phyloP scores from a whole-genome alignment of 805 yeast species.

The Metschnikowia proteae region DNA sequence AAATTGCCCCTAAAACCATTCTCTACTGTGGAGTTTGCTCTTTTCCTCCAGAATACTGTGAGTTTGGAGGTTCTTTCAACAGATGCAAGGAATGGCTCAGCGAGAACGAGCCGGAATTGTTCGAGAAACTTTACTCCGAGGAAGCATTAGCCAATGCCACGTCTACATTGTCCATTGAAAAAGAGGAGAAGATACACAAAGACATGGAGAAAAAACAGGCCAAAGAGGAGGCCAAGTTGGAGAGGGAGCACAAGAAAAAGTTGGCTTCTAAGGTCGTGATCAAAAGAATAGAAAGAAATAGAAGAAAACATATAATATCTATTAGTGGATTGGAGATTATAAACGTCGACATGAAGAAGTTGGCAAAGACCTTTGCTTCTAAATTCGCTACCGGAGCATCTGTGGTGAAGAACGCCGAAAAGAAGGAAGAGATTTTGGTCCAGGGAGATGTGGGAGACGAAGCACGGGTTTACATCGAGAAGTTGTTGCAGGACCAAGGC shows the following conservation, averaged over 20 bases:
- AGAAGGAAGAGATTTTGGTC: constrained; percentile 84
- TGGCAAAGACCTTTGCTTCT: constrained; percentile 87
- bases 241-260: constrained; percentile 75
- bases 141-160: constrained; percentile 55
- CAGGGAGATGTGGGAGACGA: constrained; percentile 96
- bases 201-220: constrained; percentile 82
- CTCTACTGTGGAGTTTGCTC: constrained; percentile 77
- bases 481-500: constrained; percentile 75
- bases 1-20: constrained; percentile 34
- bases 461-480: constrained; percentile 71
- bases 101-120: constrained; percentile 55
- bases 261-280: constrained; percentile 76
- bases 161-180: constrained; percentile 64
- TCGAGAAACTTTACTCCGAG: constrained; percentile 55
- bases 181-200: constrained; percentile 76
- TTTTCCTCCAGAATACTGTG: constrained; percentile 89
- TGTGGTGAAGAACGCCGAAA: constrained; percentile 84
- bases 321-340: constrained; percentile 85
- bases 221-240: constrained; percentile 80
- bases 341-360: constrained; percentile 83
- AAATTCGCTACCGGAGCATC: constrained; percentile 96
- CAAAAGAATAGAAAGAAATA: constrained; percentile 86
- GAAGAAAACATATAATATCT: constrained; percentile 82
- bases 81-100: constrained; percentile 83
- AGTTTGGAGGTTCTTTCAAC: constrained; percentile 76